Conservation (phyloP, 1,284 basidiomycete species). For the Thecaphora frezii region DNA sequence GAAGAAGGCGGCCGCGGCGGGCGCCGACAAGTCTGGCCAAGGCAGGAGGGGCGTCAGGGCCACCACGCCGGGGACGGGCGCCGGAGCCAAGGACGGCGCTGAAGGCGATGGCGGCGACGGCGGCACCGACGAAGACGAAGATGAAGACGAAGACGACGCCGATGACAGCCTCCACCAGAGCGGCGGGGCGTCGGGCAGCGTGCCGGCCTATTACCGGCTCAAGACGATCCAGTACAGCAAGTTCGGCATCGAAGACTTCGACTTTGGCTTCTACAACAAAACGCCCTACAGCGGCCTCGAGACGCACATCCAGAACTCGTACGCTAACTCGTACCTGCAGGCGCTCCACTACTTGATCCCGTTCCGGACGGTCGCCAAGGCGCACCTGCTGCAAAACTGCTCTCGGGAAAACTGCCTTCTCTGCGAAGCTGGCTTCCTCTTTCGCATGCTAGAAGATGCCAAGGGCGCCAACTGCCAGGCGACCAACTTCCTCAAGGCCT, state of each 20-base stretch:
- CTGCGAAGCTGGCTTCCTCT: constrained; percentile 93
- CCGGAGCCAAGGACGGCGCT: constrained; percentile 45
- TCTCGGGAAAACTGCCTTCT: constrained; percentile 85
- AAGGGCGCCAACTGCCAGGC: constrained; percentile 91
- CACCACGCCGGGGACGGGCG: constrained; percentile 3
- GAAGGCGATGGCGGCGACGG: constrained; percentile 8
- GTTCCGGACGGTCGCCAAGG: constrained; percentile 79
- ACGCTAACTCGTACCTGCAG: constrained; percentile 90
- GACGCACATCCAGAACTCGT: constrained; percentile 95
- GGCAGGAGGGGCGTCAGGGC: constrained; percentile 2
- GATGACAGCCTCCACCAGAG: constrained; percentile 19
- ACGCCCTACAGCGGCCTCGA: constrained; percentile 89
- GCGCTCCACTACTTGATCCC: constrained; percentile 81
- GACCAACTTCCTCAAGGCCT: constrained; percentile 92
- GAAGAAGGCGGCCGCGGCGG: constrained; percentile 48
- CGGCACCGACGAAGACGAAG: constrained; percentile 7
- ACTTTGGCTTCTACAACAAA: constrained; percentile 70
- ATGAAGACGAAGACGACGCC: constrained; percentile 17
- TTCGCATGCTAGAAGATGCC: constrained; percentile 93
- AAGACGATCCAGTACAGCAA: constrained; percentile 98
- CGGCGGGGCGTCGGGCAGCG: constrained; percentile 49
- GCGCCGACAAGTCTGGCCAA: not conserved
- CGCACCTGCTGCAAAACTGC: constrained; percentile 79
- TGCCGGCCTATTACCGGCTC: constrained; percentile 82
- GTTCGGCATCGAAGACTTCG: constrained; percentile 99